A percentile compares a stretch with the other conserved stretches of the same genome.
Conservation (phyloP, 805 yeast species). For the Hanseniaspora jakobsenii region DNA sequence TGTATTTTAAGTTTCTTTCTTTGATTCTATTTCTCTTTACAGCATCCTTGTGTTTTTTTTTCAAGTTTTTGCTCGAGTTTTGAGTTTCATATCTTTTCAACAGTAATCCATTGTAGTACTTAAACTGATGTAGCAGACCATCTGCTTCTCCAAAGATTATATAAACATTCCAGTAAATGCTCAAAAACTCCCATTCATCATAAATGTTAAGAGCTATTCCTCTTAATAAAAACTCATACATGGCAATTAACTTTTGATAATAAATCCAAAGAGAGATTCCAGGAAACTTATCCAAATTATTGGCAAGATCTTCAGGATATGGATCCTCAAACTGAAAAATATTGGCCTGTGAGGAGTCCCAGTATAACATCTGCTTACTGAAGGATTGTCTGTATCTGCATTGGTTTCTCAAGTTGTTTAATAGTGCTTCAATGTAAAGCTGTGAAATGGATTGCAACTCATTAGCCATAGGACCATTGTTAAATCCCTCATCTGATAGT, state of each 20-base stretch:
- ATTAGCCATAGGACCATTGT: conserved; percentile 25
- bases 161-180: conserved; percentile 57
- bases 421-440: conserved; percentile 35
- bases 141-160: conserved; percentile 40
- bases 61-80: conserved; percentile 31
- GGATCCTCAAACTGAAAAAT: conserved; percentile 51
- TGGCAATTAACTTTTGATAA: conserved; percentile 50
- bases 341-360: conserved; percentile 74
- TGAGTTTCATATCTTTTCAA: conserved; percentile 27
- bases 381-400: conserved; percentile 73
- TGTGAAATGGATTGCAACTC: conserved; percentile 31
- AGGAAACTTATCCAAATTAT: conserved; percentile 11
- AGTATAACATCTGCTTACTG: conserved; percentile 40
- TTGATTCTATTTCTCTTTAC: conserved; percentile 33
- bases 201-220: conserved; percentile 70
- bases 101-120: conserved; percentile 22
- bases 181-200: conserved; percentile 53
- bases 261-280: conserved; percentile 42
- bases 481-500: background rate
- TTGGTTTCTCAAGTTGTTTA: conserved; percentile 49
- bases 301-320: background rate
- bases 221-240: conserved; percentile 59
- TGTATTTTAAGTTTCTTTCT: conserved; percentile 26
- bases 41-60: conserved; percentile 40
- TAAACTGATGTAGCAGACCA: conserved; percentile 31